Percentiles rank a stretch among this genome's conserved stretches.
Evolutionary conservation across 2,329 filamentous ascomycete species (phyloP).

Genomic region (Arthrocladium fulminans): DNA sequence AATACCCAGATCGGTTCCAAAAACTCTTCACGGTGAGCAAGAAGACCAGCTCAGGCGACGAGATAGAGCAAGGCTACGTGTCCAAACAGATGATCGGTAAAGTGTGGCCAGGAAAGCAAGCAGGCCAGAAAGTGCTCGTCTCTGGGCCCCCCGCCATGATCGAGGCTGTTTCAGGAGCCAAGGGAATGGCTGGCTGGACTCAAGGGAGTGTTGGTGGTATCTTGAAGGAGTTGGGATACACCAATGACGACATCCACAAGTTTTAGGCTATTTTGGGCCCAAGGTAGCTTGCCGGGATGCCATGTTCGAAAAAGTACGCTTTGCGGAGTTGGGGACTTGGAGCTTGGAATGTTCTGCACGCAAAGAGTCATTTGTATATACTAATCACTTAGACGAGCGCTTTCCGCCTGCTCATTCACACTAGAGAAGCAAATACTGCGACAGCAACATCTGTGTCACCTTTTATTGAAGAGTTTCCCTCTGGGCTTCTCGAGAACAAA

Average conservation of each 20-base stretch:
- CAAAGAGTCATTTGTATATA: neutral
- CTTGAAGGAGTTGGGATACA: conserved; percentile 49
- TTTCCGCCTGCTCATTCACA: neutral
- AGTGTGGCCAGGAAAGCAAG: conserved; percentile 33
- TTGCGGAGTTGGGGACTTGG: neutral
- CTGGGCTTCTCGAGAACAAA: too few species aligned
- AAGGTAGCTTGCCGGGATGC: too few species aligned
- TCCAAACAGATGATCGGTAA: conserved; percentile 48
- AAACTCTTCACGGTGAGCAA: conserved; percentile 51
- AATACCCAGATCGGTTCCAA: conserved; percentile 48
- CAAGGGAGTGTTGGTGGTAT: conserved; percentile 40
- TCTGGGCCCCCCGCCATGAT: conserved; percentile 64
- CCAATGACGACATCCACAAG: conserved; percentile 49
- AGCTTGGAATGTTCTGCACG: neutral
- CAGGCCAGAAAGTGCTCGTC: conserved; percentile 51
- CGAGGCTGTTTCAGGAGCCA: conserved; percentile 43
- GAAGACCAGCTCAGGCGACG: conserved; percentile 28
- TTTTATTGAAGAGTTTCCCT: too few species aligned
- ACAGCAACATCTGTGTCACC: too few species aligned
- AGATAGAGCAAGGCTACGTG: conserved; percentile 49
- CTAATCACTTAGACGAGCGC: neutral
- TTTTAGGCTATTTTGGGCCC: conserved; percentile 39
- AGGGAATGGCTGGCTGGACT: conserved; percentile 26
- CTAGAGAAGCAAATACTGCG: too few species aligned
- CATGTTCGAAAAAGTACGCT: neutral